Evolutionary conservation across 2,329 filamentous ascomycete genomes (phyloP).

Genomic region (Gremmenia infestans): DNA sequence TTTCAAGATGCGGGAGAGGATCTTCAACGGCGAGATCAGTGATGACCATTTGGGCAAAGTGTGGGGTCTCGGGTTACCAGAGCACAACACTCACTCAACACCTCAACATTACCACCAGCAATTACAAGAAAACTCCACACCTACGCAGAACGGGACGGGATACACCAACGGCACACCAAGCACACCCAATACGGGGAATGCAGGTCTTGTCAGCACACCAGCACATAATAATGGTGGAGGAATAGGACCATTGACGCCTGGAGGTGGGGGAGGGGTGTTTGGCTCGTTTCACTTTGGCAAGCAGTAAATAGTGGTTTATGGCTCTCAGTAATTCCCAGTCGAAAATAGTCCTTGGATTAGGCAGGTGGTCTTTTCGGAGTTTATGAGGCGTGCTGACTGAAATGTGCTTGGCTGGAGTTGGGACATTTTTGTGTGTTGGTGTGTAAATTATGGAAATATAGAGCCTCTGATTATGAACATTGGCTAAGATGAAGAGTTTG

Average conservation of each 20-base stretch:
- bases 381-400: slow-evolving; percentile 9
- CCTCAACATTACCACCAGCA: slow-evolving; percentile 35
- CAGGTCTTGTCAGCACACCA: slow-evolving; percentile 40
- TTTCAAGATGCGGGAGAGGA: slow-evolving; percentile 84
- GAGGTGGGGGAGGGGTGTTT: slow-evolving; percentile 69
- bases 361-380: slow-evolving; percentile 9
- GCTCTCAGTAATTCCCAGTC: slow-evolving; percentile 1
- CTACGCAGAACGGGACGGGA: slow-evolving; percentile 49
- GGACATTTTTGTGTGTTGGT: slow-evolving; percentile 1
- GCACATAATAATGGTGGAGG: slow-evolving; percentile 46
- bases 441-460: slow-evolving; percentile 12
- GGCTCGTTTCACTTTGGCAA: slow-evolving; percentile 53
- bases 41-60: slow-evolving; percentile 84
- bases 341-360: slow-evolving; percentile 4
- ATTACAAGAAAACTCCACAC: slow-evolving; percentile 43
- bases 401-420: background rate
- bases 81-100: slow-evolving; percentile 43
- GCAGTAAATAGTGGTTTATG: slow-evolving; percentile 23
- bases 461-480: background rate
- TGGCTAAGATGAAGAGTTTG: background rate
- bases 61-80: slow-evolving; percentile 78
- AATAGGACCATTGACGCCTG: slow-evolving; percentile 73
- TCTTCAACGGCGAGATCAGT: slow-evolving; percentile 78
- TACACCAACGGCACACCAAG: slow-evolving; percentile 49
- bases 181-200: slow-evolving; percentile 68